Evolutionary conservation across 2,329 filamentous ascomycete genomes (phyloP).

Genomic region (Orbilia oligospora): DNA sequence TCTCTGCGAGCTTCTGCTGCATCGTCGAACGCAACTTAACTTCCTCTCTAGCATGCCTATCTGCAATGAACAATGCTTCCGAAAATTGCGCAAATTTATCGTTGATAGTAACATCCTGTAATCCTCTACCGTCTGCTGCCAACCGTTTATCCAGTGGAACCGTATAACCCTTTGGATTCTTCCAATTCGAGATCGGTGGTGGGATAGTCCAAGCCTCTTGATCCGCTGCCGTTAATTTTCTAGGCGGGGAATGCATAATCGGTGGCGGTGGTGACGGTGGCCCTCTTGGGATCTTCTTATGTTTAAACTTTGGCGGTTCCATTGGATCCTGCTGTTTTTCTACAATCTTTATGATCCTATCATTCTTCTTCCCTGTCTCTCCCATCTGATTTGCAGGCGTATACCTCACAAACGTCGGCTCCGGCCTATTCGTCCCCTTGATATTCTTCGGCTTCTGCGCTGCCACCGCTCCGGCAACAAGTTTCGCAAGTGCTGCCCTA

Average conservation of each 20-base stretch:
- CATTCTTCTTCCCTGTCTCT: slow-evolving; percentile 84
- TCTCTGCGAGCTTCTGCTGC: slow-evolving; percentile 96
- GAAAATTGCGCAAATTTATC: slow-evolving; percentile 98
- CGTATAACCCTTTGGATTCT: slow-evolving; percentile 98
- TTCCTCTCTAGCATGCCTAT: slow-evolving; percentile 94
- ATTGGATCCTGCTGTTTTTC: slow-evolving; percentile 93
- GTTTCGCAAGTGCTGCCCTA: slow-evolving; percentile 83
- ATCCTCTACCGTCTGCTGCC: slow-evolving; percentile 88
- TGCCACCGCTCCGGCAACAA: slow-evolving; percentile 87
- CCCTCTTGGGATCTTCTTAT: slow-evolving; percentile 96
- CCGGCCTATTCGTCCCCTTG: slow-evolving; percentile 82
- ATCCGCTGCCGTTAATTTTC: slow-evolving; percentile 95
- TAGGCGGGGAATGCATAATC: slow-evolving; percentile 92
- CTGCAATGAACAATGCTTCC: slow-evolving; percentile 93
- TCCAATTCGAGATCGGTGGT: slow-evolving; percentile 96
- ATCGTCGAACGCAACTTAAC: slow-evolving; percentile 92
- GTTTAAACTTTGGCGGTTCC: slow-evolving; percentile 98
- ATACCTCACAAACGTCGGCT: slow-evolving; percentile 94
- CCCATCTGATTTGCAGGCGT: slow-evolving; percentile 98
- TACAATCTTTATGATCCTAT: slow-evolving; percentile 98
- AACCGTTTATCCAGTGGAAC: slow-evolving; percentile 95
- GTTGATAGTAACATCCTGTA: slow-evolving; percentile 96
- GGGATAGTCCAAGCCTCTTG: slow-evolving; percentile 96
- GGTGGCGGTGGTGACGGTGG: slow-evolving; percentile 93
- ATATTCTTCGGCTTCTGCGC: slow-evolving; percentile 97